phyloP scores from a whole-genome alignment of 208 protist genomes.

The Leptomonas pyrrhocoris region DNA sequence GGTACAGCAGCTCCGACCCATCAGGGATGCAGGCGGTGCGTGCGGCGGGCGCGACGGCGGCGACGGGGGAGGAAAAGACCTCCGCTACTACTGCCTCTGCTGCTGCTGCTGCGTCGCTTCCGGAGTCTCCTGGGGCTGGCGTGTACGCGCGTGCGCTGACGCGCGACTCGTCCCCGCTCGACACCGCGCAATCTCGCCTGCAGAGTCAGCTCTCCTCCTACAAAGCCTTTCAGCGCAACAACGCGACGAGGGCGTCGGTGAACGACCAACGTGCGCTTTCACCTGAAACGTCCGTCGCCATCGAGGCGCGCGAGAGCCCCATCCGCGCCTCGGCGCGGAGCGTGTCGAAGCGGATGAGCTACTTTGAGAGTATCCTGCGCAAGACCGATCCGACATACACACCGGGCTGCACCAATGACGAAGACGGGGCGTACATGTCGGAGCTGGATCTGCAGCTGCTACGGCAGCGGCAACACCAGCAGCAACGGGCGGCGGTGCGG shows the following conservation, averaged over 20 bases:
- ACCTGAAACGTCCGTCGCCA: not conserved
- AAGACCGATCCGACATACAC: constrained; percentile 11
- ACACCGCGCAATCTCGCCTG: constrained; percentile 1
- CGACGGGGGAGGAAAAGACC: not conserved
- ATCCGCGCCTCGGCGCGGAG: constrained; percentile 6
- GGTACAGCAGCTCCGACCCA: constrained; percentile 51
- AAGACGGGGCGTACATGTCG: constrained; percentile 11
- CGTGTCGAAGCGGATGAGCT: constrained; percentile 21
- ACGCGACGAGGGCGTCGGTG: not conserved
- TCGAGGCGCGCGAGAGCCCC: not conserved
- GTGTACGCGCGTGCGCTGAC: not conserved
- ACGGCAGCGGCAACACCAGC: constrained; percentile 14
- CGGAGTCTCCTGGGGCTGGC: not conserved
- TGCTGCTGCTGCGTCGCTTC: not conserved
- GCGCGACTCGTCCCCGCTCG: not conserved
- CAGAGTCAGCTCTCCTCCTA: constrained; percentile 14
- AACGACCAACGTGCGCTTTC: not conserved
- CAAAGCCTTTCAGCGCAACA: constrained; percentile 17
- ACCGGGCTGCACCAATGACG: not conserved
- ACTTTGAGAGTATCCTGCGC: constrained; percentile 34
- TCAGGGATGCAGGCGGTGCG: constrained; percentile 37
- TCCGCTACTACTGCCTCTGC: too few species aligned
- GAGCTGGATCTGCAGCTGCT: constrained; percentile 16
- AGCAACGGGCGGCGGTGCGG: constrained; percentile 18
- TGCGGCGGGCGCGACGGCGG: constrained; percentile 4